Base-by-base conservation (phyloP, 129 eudicot species). In the Flaveria brownii region DNA sequence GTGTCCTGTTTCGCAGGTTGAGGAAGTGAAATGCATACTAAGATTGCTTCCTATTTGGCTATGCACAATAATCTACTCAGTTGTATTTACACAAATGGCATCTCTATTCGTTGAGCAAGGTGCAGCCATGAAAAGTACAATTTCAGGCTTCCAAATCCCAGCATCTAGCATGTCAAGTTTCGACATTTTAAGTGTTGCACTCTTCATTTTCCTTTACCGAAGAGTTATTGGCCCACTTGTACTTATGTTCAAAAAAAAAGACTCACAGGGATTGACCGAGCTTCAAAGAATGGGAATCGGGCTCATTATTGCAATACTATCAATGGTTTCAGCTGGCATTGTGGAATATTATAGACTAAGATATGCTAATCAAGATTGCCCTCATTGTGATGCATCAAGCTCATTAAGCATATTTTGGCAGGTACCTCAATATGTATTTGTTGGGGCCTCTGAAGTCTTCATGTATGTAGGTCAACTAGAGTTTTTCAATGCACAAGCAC, bases 201-300 rank as follows among this genome's bases (percentile, higher is more conserved):
- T 82, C 16, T 91, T 94, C 83, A 91, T 91, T 39, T 94, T 91
- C 83, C 80, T 94, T n/a, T 89, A 91, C 84, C 80, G 93, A 43
- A 76, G 89, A 82, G 90, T 91, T 10, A 74, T 94, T 15, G 80
- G 87, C 45, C 99, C 99, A 0, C 78, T 89, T 2, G 93, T 87
- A 33, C 47, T 62, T 33, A 77, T 73, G 79, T 36, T 87, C 26
- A 87, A 74, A 71, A 88, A 88, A 76, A 85, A 73, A 1, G 80
- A 74, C 62, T 75, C 87, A 1, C 79, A 86, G 64, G 96, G 97
- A 70, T 85, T 94, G 9, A 91, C 99, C 5, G 96, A 89, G 87
- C 97, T 94, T 54, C 97, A 94, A 65, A 79, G 97, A 75, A 94
- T 91, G 97, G 99, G 99, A 16, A 83, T 91, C 28, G 99, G 99